These are phyloP conservation scores for Psilocybe cyanescens DNA, from an alignment of 768 basidiomycete species.

Conservation along the genomic window DNA sequence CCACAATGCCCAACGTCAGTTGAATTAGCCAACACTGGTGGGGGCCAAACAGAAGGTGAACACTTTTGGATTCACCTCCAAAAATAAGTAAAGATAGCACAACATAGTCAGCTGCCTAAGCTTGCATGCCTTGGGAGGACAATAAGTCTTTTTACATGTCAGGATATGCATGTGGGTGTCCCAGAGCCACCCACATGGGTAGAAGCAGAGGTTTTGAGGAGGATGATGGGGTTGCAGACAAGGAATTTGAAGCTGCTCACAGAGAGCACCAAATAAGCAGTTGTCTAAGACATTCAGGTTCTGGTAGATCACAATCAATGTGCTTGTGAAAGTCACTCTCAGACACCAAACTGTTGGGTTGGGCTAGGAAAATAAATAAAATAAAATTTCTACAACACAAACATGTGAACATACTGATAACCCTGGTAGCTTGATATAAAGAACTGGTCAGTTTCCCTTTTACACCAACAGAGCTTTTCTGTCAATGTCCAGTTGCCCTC, in stretches of 20 bases:
- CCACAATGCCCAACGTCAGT: no score
- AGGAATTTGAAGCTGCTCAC: conserved; percentile 47
- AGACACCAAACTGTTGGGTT: conserved; percentile 75
- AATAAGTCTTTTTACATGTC: no score
- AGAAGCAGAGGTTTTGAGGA: conserved; percentile 29
- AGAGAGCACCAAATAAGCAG: conserved; percentile 77
- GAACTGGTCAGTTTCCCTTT: conserved; percentile 78
- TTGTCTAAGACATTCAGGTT: conserved; percentile 71
- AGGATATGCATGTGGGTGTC: no score
- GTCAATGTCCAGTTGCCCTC: conserved; percentile 38
- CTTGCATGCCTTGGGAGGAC: no score
- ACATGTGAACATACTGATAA: conserved; percentile 61
- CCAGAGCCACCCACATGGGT: conserved; percentile 7
- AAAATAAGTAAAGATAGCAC: no score
- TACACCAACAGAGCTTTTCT: conserved; percentile 65
- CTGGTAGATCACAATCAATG: conserved; percentile 77
- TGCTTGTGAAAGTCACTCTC: conserved; percentile 79
- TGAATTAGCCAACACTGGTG: no score
- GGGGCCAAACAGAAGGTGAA: no score
- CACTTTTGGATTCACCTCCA: no score
- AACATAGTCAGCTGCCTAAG: no score
- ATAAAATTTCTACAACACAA: conserved; percentile 4
- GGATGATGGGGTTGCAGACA: conserved; percentile 25
- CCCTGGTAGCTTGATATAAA: conserved; percentile 67
- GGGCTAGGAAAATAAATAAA: conserved; percentile 45